Base-by-base conservation (phyloP, 2,329 filamentous ascomycete genomes). In the Parastagonospora avenae region DNA sequence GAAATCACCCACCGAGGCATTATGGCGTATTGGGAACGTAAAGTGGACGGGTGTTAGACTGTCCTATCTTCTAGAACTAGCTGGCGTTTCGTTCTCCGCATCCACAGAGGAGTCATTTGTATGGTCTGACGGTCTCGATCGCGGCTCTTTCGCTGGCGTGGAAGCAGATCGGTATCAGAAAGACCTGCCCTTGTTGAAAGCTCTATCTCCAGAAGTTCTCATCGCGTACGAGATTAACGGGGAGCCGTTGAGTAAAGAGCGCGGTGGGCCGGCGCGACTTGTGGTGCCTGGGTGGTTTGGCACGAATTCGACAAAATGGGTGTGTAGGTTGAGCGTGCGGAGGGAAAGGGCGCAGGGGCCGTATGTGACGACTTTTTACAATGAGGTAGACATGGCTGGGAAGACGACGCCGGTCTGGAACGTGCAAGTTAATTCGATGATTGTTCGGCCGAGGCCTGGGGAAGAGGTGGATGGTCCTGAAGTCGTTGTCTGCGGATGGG, bases 1-100 rank as follows among this genome's bases (percentile, higher is more conserved):
- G 1, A 61, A 59, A 11, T 66, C 70, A 8, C 62, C 70, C 0
- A 62, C 51, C 2, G 58, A 59, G 4, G 64, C 67, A 2, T 36
- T 70, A 1, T 68, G 66, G 61, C 60, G 71, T 2, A 54, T 74
- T 1, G 72, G 72, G 0, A 75, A 74, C 38, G 67, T 73, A 1
- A 41, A 33, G 11, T 75, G 72, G 72, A 70, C 70, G 0, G 72
- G 72, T 4, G 68, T 73, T 1, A 54, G 52, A 4, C 59, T 74
- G 1, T 40, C 51, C 2, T 27, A 49, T 10, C 44, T 74, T 6
- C 54, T 74, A 2, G 16, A 30, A 0, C 27, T 64, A 1, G 71
- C 70, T 19, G 12, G 31, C 1, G 48, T 56, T 4, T n/a, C 49
- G 1, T 42, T 49, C 3, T n/a, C 50, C 2, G 39, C 50, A 4